Base-by-base conservation (phyloP, 1,284 basidiomycete species). In the Ustilago xerochloae region DNA sequence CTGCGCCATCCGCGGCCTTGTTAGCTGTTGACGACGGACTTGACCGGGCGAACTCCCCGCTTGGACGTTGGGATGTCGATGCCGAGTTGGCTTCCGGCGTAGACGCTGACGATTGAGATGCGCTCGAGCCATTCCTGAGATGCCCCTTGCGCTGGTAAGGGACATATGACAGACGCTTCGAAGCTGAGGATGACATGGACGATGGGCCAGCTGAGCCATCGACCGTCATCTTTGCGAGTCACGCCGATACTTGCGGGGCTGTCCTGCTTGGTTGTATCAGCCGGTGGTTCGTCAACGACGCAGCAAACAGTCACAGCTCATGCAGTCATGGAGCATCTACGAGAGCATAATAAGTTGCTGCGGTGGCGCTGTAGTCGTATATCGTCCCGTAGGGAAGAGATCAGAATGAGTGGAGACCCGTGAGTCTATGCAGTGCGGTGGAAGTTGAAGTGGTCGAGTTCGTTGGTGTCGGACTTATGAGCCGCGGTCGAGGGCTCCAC, bases 121-220 rank as follows among this genome's bases (percentile, higher is more conserved):
- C 48, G 50, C 45, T 55, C 12, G 68, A 71, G 16, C 28, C 55
- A 29, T 58, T 71, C 15, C 63, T 30, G 9, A 57, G 58, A 32
- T 71, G 68, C 13, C 45, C 32, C 45, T 68, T 74, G 35, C 71
- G 61, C 51, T 74, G 71, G 30, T 74, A 74, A 0, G 71, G 71
- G 2, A 74, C 66, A 32, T 74, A 74, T 0, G 65, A 65, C 9
- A 74, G 71, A 36, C 64, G 70, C 46, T 63, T 73, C 2, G 65
- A 63, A 20, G 70, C 68, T 8, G 63, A 52, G 2, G 54, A 26
- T 4, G 59, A 13, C 20, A 38, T 12, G 16, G 70, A 43, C 1
- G 60, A 48, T 4, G 56, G n/a, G 5, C 45, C 59, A 7, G 50
- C 38, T 36, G 29, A 55, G 12, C 58, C 66, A 29, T 60, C 60